phyloP scores from a whole-genome alignment of 495 filamentous ascomycete species.

The Tuber borchii region DNA sequence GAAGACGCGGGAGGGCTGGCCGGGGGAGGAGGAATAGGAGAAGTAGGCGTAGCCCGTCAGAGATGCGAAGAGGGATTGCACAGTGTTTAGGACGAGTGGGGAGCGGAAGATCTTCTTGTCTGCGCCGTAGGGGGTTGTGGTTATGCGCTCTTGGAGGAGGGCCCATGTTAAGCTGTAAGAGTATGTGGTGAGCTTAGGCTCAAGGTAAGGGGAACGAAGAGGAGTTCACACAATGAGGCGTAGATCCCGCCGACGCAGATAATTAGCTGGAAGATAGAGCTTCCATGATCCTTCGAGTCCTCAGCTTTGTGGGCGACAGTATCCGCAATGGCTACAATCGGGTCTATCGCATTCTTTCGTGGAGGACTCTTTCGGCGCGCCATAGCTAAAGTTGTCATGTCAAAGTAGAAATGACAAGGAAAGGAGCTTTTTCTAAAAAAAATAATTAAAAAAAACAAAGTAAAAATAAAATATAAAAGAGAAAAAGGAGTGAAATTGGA shows the following conservation, averaged over 20 bases:
- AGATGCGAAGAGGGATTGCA: conserved; percentile 87
- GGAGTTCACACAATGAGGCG: conserved; percentile 71
- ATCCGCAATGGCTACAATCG: conserved; percentile 34
- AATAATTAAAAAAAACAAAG: not conserved
- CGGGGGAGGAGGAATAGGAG: conserved; percentile 53
- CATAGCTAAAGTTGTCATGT: not conserved
- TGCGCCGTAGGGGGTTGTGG: conserved; percentile 80
- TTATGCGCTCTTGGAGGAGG: conserved; percentile 93
- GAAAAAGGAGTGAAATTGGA: not conserved
- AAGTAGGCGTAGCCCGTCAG: conserved; percentile 77
- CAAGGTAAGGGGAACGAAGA: not conserved
- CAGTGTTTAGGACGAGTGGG: conserved; percentile 88
- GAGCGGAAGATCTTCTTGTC: conserved; percentile 75
- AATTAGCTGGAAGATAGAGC: conserved; percentile 60
- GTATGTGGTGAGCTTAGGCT: conserved; percentile 8
- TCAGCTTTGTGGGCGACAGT: conserved; percentile 38
- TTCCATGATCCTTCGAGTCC: conserved; percentile 38
- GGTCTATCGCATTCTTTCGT: conserved; percentile 20
- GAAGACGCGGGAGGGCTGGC: conserved; percentile 60
- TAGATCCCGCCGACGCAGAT: conserved; percentile 92
- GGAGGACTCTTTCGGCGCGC: conserved; percentile 9
- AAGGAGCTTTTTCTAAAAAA: not conserved
- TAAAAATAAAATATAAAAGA: not conserved
- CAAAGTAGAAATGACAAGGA: not conserved
- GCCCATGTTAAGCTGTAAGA: conserved; percentile 79